Evolutionary conservation across 1,284 basidiomycete genomes (phyloP).

Genomic region (Kwoniella shivajii): DNA sequence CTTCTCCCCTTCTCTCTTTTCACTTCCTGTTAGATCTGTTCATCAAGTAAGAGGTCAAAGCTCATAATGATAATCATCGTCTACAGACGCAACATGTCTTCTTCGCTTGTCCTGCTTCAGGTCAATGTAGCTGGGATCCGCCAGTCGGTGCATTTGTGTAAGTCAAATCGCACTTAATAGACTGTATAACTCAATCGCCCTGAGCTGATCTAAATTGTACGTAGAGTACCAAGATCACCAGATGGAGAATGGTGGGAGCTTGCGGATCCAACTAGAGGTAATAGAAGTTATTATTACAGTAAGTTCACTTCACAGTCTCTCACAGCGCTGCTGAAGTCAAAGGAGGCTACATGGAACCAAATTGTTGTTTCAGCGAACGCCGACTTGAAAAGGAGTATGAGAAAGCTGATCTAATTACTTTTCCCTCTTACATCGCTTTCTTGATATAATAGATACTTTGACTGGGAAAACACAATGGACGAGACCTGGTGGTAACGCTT

Average conservation of each 20-base stretch:
- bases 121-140: constrained; percentile 85
- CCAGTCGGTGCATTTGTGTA: constrained; percentile 84
- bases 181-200: neutral
- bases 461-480: constrained; percentile 87
- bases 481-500: constrained; percentile 66
- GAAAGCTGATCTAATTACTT: neutral
- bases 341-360: too few relatives aligned
- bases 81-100: constrained; percentile 74
- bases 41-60: neutral
- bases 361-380: too few relatives aligned
- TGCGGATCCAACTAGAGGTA: constrained; percentile 72
- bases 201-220: constrained; percentile 36
- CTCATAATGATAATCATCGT: neutral
- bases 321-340: neutral
- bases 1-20: too few relatives aligned
- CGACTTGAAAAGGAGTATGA: neutral
- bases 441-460: constrained; percentile 61
- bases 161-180: constrained; percentile 53
- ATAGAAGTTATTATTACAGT: constrained; percentile 85
- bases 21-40: too few relatives aligned
- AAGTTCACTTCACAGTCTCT: constrained; percentile 49
- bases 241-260: constrained; percentile 97
- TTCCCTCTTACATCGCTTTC: neutral
- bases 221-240: constrained; percentile 69
- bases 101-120: constrained; percentile 82